A percentile compares a stretch with the other conserved stretches of the same genome.
Evolutionary conservation across 495 filamentous ascomycete genomes (phyloP).

Genomic region (Astrothelium subdiscretum): DNA sequence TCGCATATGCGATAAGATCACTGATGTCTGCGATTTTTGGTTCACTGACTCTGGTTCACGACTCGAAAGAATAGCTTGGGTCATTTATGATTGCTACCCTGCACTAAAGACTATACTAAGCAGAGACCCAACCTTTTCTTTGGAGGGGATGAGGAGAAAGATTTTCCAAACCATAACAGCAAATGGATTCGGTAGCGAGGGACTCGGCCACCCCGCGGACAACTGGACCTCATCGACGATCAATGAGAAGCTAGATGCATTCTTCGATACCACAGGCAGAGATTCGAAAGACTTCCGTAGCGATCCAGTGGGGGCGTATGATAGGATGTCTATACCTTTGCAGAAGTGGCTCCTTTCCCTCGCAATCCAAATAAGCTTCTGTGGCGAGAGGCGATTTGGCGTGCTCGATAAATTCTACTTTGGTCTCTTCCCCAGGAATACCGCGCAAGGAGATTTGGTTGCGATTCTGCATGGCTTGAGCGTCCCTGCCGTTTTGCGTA

Average conservation of each 20-base stretch:
- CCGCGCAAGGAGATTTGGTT: not conserved
- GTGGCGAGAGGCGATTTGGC: not conserved
- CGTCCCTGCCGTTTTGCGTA: not conserved
- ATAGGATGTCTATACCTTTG: not conserved
- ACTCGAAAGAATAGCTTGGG: not conserved
- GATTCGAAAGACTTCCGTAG: not conserved
- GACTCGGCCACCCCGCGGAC: too few relatives aligned
- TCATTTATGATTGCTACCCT: not conserved
- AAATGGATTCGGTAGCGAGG: too few relatives aligned
- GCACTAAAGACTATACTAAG: too few relatives aligned
- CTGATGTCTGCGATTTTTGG: not conserved
- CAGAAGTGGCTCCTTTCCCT: not conserved
- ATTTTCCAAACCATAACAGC: too few relatives aligned
- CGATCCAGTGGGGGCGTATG: not conserved
- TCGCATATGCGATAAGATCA: not conserved
- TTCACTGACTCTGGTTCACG: not conserved
- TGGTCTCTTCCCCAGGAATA: not conserved
- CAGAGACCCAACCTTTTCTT: too few relatives aligned
- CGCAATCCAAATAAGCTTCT: not conserved
- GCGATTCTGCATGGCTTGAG: not conserved
- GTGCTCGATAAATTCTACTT: not conserved
- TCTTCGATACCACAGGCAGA: not conserved
- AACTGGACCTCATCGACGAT: too few relatives aligned
- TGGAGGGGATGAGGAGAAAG: too few relatives aligned
- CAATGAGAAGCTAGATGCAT: not conserved